These are phyloP conservation scores for Penicillium herquei DNA, from an alignment of 495 filamentous ascomycete genomes.

Conservation along the genomic window DNA sequence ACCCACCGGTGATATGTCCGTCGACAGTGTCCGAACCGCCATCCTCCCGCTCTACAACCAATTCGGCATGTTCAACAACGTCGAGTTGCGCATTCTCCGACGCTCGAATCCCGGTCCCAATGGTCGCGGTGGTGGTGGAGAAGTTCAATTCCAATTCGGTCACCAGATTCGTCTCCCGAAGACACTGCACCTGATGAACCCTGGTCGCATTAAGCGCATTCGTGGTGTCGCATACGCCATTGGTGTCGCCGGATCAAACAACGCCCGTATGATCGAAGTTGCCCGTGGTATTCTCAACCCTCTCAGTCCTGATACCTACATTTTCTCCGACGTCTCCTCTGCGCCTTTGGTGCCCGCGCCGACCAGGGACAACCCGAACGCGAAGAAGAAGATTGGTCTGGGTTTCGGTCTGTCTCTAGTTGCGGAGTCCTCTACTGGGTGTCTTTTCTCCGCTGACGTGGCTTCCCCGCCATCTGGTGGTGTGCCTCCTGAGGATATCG, in stretches of 20 bases:
- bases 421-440: slow-evolving; percentile 83
- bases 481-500: slow-evolving; percentile 83
- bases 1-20: slow-evolving; percentile 74
- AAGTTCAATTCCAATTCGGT: slow-evolving; percentile 88
- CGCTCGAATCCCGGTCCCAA: slow-evolving; percentile 71
- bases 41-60: slow-evolving; percentile 84
- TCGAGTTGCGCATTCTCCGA: slow-evolving; percentile 81
- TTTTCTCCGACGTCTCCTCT: slow-evolving; percentile 69
- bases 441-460: slow-evolving; percentile 83
- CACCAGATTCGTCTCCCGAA: slow-evolving; percentile 90
- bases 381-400: slow-evolving; percentile 71
- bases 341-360: slow-evolving; percentile 68
- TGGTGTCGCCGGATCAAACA: slow-evolving; percentile 86
- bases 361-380: slow-evolving; percentile 56
- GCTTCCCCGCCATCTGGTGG: slow-evolving; percentile 79
- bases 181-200: slow-evolving; percentile 84
- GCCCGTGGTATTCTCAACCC: slow-evolving; percentile 85
- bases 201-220: slow-evolving; percentile 83
- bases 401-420: slow-evolving; percentile 90
- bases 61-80: slow-evolving; percentile 83
- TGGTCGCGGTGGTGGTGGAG: slow-evolving; percentile 78
- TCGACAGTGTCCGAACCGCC: slow-evolving; percentile 90
- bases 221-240: slow-evolving; percentile 91
- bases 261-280: slow-evolving; percentile 90
- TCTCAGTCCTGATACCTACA: slow-evolving; percentile 81